Conservation (phyloP, 1,139 yeast species). For the Saccharomyces hybrid region DNA sequence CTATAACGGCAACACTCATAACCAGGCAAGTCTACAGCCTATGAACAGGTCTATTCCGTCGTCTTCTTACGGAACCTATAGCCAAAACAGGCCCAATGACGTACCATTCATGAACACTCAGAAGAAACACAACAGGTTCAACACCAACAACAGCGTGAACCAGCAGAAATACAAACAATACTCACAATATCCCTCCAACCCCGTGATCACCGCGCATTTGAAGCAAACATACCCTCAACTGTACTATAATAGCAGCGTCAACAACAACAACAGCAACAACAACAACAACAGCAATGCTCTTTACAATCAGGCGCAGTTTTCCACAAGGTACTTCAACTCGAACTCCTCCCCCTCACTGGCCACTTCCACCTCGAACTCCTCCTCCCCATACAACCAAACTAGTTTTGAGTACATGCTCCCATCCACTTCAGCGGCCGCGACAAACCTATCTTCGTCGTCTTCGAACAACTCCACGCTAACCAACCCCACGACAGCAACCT, state of each 20-base stretch:
- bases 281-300: neutral
- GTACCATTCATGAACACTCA: neutral
- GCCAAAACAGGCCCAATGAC: conserved; percentile 7
- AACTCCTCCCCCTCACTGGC: neutral
- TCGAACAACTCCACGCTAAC: neutral
- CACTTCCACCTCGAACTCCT: neutral
- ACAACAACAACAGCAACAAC: conserved; percentile 8
- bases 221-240: conserved; percentile 25
- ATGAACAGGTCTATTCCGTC: neutral
- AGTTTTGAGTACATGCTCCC: neutral
- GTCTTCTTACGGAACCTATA: conserved; percentile 2
- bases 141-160: conserved; percentile 3
- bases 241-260: conserved; percentile 15
- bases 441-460: neutral
- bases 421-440: neutral
- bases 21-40: neutral
- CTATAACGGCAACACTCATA: neutral
- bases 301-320: neutral
- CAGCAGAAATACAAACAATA: conserved; percentile 4
- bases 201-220: conserved; percentile 16
- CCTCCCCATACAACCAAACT: neutral
- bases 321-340: neutral
- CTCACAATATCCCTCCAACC: conserved; percentile 5
- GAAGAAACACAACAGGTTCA: neutral
- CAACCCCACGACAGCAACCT: neutral